Evolutionary conservation across 177 flowering plant species (phyloP).

Genomic region (Vitis hybrid): DNA sequence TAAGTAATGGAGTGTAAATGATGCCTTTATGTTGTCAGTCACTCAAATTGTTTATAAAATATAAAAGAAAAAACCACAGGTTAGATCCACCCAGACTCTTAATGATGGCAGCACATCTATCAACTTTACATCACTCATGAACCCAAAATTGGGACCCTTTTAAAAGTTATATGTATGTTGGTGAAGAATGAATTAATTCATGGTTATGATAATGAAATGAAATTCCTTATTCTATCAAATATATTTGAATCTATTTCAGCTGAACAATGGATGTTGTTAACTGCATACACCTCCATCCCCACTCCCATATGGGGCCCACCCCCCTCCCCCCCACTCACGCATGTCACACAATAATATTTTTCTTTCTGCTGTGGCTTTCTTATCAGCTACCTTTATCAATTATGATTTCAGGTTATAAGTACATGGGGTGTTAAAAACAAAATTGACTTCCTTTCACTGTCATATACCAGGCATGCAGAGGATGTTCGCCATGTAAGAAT

Average conservation of each 20-base stretch:
- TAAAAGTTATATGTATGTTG: too few species aligned
- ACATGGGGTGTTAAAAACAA: conserved; percentile 65
- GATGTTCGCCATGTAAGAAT: conserved; percentile 60
- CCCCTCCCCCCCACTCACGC: background rate
- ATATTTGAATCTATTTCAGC: too few species aligned
- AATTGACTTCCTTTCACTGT: conserved; percentile 65
- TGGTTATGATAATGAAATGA: too few species aligned
- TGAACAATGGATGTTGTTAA: too few species aligned
- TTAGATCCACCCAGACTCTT: too few species aligned
- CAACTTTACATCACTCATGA: too few species aligned
- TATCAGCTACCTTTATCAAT: background rate
- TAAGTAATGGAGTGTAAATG: background rate
- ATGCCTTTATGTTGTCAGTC: background rate
- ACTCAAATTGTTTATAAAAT: background rate
- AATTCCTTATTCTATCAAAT: too few species aligned
- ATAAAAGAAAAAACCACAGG: too few species aligned
- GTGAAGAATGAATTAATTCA: too few species aligned
- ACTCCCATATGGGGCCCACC: background rate
- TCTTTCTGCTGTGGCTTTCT: background rate
- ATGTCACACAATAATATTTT: background rate
- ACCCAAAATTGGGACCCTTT: too few species aligned
- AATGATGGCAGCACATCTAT: too few species aligned
- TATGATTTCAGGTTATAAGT: conserved; percentile 56
- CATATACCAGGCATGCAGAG: conserved; percentile 68
- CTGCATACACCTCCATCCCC: too few species aligned